Evolutionary conservation across 345 rosid species (phyloP).

Genomic region (Linum usitatissimum): DNA sequence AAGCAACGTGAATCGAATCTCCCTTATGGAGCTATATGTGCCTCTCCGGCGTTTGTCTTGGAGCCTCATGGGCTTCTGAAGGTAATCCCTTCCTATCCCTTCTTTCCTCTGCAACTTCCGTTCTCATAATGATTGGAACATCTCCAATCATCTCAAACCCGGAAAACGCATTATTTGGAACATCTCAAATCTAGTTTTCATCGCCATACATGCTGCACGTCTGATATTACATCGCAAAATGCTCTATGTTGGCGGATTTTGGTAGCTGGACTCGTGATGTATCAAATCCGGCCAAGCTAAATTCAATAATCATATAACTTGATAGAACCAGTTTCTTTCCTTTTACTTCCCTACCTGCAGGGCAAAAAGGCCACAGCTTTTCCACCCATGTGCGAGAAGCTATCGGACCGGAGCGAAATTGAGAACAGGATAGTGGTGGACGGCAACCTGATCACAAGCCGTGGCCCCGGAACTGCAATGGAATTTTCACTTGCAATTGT

Average conservation of each 20-base stretch:
- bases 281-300: too few relatives aligned
- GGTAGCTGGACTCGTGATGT: too few relatives aligned
- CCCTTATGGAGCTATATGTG: slow-evolving; percentile 94
- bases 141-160: too few relatives aligned
- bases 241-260: too few relatives aligned
- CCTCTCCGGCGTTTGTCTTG: slow-evolving; percentile 85
- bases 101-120: neutral
- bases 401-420: slow-evolving; percentile 61
- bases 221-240: too few relatives aligned
- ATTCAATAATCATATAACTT: too few relatives aligned
- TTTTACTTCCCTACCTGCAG: slow-evolving; percentile 16
- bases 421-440: slow-evolving; percentile 78
- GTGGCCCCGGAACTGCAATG: slow-evolving; percentile 87
- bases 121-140: too few relatives aligned
- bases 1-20: slow-evolving; percentile 60
- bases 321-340: too few relatives aligned
- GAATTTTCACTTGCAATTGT: slow-evolving; percentile 76
- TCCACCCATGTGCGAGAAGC: slow-evolving; percentile 72
- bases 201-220: too few relatives aligned
- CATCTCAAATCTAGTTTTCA: neutral
- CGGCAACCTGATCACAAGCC: slow-evolving; percentile 85
- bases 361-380: slow-evolving; percentile 90
- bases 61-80: slow-evolving; percentile 84
- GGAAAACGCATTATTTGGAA: too few relatives aligned
- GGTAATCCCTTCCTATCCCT: slow-evolving; percentile 27